A percentile compares a stretch with the other conserved stretches of the same genome.
phyloP scores from a whole-genome alignment of 1,284 basidiomycete species.

The Irpex sp. region DNA sequence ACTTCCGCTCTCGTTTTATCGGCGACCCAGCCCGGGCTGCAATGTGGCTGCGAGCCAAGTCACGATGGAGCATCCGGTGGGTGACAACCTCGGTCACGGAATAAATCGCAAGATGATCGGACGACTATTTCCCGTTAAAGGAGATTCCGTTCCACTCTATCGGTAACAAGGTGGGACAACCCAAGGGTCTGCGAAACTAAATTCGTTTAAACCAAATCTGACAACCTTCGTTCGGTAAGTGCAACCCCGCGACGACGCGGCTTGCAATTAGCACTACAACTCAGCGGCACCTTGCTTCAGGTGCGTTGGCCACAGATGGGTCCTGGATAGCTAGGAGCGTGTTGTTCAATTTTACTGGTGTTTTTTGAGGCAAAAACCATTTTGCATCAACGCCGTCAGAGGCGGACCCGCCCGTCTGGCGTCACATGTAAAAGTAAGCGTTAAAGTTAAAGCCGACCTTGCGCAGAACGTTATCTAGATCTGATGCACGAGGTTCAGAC shows the following conservation, averaged over 20 bases:
- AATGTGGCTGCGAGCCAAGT: background rate
- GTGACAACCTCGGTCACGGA: background rate
- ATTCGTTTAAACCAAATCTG: background rate
- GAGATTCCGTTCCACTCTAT: background rate
- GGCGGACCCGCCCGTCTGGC: background rate
- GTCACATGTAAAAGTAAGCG: conserved; percentile 5
- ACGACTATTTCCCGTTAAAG: background rate
- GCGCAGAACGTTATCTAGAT: conserved; percentile 31
- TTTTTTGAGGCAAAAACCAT: background rate
- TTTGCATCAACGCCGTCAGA: background rate
- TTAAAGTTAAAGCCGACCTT: conserved; percentile 8
- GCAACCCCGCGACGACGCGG: background rate
- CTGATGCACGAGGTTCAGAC: conserved; percentile 7
- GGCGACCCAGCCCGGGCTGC: background rate
- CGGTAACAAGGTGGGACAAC: background rate
- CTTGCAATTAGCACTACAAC: background rate
- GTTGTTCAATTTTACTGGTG: background rate
- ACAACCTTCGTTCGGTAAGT: background rate
- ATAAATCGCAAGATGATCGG: background rate
- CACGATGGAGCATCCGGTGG: background rate
- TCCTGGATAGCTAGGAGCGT: background rate
- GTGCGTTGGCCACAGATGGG: background rate
- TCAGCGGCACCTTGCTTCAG: background rate
- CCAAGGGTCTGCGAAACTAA: background rate
- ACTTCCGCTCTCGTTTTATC: background rate